Conservation (phyloP, 371 early-diverging fungal genomes). For the Rhizopus microsporus region DNA sequence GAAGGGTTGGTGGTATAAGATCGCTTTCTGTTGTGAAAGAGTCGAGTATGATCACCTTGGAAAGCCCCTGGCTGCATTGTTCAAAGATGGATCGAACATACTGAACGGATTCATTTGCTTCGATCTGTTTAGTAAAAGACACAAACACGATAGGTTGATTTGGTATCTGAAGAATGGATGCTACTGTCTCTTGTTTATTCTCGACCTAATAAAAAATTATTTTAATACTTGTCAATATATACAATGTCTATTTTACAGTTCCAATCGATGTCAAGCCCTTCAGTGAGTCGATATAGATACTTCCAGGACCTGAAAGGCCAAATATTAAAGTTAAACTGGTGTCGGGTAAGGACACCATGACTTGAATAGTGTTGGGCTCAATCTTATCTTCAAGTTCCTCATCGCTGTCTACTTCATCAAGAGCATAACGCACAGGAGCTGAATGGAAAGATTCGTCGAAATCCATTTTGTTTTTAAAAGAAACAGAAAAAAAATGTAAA, state of each 20-base stretch:
- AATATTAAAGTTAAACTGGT: slow-evolving; percentile 26
- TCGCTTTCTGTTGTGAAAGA: slow-evolving; percentile 29
- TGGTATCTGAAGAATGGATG: slow-evolving; percentile 4
- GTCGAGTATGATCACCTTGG: slow-evolving; percentile 42
- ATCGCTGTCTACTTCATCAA: slow-evolving; percentile 45
- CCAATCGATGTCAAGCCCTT: slow-evolving; percentile 5
- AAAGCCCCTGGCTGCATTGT: background rate
- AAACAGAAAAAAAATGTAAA: background rate
- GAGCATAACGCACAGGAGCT: slow-evolving; percentile 48
- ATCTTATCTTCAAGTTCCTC: slow-evolving; percentile 25
- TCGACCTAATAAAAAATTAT: slow-evolving; percentile 8
- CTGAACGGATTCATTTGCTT: slow-evolving; percentile 20
- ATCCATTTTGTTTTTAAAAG: slow-evolving; percentile 22
- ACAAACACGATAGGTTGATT: slow-evolving; percentile 8
- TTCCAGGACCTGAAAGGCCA: slow-evolving; percentile 43
- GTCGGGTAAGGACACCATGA: background rate
- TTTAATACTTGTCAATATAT: background rate
- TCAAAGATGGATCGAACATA: slow-evolving; percentile 17
- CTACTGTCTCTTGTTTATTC: slow-evolving; percentile 10
- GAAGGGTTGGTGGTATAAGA: slow-evolving; percentile 34
- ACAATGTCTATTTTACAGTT: slow-evolving; percentile 9
- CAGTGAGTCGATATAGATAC: slow-evolving; percentile 31
- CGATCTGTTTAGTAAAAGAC: slow-evolving; percentile 13
- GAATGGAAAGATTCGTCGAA: slow-evolving; percentile 34
- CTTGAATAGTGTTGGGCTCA: background rate